Evolutionary conservation across 768 basidiomycete species (phyloP).

Genomic region (Boletus vermiculosoides): DNA sequence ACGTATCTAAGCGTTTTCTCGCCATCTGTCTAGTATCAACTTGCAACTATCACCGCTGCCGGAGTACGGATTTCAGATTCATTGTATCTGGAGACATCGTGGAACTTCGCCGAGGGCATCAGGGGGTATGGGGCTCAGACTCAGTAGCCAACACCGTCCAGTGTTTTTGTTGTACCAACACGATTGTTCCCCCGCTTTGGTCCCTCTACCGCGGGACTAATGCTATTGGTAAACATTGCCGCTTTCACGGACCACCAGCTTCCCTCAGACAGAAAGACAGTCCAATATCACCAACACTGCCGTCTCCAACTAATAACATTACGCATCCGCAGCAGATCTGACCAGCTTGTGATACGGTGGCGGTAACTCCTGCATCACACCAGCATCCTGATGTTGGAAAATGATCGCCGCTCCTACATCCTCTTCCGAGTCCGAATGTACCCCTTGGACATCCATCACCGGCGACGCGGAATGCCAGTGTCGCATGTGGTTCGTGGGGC

Average conservation of each 20-base stretch:
- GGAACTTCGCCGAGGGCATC: conserved; percentile 92
- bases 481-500: conserved; percentile 15
- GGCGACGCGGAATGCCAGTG: conserved; percentile 23
- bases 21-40: conserved; percentile 74
- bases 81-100: conserved; percentile 69
- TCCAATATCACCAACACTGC: not conserved
- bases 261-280: not conserved
- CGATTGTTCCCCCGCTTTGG: not conserved
- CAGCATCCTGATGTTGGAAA: conserved; percentile 21
- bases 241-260: not conserved
- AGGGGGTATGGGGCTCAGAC: conserved; percentile 89
- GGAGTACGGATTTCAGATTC: conserved; percentile 83
- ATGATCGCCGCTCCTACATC: not conserved
- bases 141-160: conserved; percentile 46
- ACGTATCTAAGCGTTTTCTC: not conserved
- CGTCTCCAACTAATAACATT: not conserved
- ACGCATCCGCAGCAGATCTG: not conserved
- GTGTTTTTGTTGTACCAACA: conserved; percentile 12
- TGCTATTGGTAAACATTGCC: not conserved
- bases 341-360: conserved; percentile 27
- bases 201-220: not conserved
- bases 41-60: conserved; percentile 78
- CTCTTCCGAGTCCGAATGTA: not conserved
- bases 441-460: not conserved
- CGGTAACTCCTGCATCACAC: conserved; percentile 21